Evolutionary conservation across 305 asterid genomes (phyloP), one percentile per base, ranked within the genome.

Genomic region (Fraxinus paxiana): DNA sequence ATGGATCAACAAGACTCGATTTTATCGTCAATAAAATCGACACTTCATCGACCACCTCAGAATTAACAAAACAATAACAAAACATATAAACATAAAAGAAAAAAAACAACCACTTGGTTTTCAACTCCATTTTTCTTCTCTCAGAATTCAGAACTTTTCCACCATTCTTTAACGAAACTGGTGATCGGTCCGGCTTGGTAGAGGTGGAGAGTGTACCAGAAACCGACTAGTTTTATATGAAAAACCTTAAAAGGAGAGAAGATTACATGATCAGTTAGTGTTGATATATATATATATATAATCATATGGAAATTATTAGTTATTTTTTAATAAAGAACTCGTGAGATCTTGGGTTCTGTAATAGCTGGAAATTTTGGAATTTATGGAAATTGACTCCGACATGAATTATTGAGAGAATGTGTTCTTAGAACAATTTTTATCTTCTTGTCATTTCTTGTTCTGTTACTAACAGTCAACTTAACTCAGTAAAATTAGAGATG

Each of bases 271-370:
- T 81, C 83, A 69, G 83, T 48, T 83, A 37, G 86, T 81, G 35
- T 61, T 79, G 65, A 77, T 82, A 81, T n/a, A 34, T 5, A 51
- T 56, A 85, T 54, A 38, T 61, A 81, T 70, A 30, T 8, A 10
- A 51, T 74, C 83, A 82, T 37, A 79, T 83, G 79, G 81, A 88
- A 88, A 82, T 88, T 76, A 83, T 86, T 79, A 75, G 73, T 75
- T 30, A 0, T 71, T 77, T 77, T 56, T 73, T 34, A 56, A 20
- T 70, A 80, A 79, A 69, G 28, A 56, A 63, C 86, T 89, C 92
- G 91, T 92, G 97, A 89, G 95, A 90, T 94, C 91, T 92, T 85
- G 93, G 94, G 92, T 87, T 87, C 87, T 86, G 90, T 75, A 87
- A 89, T 81, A 90, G 92, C 92, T 59, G 86, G 82, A 82, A 84